Percentiles rank a stretch among this genome's conserved stretches.
phyloP scores from a whole-genome alignment of 768 basidiomycete species.

The Coprinellus micaceus region DNA sequence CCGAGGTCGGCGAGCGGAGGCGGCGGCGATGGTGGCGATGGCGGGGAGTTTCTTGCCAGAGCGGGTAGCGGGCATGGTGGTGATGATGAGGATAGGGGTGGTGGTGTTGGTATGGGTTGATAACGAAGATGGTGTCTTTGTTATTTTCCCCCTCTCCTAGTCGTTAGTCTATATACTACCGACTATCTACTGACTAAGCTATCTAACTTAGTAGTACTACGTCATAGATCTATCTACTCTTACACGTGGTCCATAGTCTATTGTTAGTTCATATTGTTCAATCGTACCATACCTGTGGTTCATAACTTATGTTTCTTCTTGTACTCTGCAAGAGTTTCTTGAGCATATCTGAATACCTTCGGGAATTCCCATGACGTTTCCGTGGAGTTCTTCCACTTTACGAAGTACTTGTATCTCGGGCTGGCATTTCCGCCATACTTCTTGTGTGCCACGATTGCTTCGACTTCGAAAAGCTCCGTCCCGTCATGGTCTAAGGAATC shows the following conservation, averaged over 20 bases:
- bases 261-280: background rate
- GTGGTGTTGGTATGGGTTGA: background rate
- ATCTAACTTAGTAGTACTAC: no score
- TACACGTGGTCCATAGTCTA: background rate
- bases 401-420: no score
- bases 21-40: background rate
- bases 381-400: no score
- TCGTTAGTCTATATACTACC: no score
- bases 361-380: no score
- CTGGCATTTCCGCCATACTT: no score
- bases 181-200: no score
- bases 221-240: background rate
- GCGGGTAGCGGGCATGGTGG: background rate
- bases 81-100: background rate
- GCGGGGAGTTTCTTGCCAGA: no score
- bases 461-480: slow-evolving; percentile 15
- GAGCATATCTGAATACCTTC: background rate
- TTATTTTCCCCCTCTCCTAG: no score
- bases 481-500: slow-evolving; percentile 3
- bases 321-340: background rate
- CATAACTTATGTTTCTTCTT: background rate
- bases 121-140: background rate
- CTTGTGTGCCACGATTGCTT: slow-evolving; percentile 4
- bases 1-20: no score
- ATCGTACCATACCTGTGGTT: no score